Percentiles rank a stretch among this genome's conserved stretches.
These are phyloP conservation scores for Bipolaris cookei DNA, from an alignment of 2,329 filamentous ascomycete species.

Conservation along the genomic window DNA sequence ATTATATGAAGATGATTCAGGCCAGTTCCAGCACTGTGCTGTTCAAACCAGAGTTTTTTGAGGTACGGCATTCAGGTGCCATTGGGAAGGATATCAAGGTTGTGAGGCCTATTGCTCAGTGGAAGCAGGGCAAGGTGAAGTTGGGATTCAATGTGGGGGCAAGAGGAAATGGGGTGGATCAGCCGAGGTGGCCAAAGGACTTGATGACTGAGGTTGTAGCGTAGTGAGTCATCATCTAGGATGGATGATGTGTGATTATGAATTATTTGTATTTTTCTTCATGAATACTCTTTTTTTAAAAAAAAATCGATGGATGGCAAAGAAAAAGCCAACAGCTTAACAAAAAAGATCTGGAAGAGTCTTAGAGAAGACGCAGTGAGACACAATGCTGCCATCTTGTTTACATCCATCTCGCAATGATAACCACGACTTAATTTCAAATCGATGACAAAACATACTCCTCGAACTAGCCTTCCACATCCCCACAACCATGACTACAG, in stretches of 20 bases:
- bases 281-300: neutral
- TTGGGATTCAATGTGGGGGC: slow-evolving; percentile 58
- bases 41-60: slow-evolving; percentile 59
- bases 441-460: no score
- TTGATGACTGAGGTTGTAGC: slow-evolving; percentile 50
- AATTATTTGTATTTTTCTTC: neutral
- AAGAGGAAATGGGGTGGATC: slow-evolving; percentile 58
- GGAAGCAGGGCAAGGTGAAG: slow-evolving; percentile 34
- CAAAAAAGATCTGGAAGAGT: no score
- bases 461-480: no score
- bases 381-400: no score
- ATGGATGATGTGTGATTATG: neutral
- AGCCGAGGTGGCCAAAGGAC: slow-evolving; percentile 57
- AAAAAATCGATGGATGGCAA: no score
- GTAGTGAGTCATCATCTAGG: neutral
- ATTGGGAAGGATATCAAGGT: slow-evolving; percentile 49
- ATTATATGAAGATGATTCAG: slow-evolving; percentile 51
- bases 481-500: no score
- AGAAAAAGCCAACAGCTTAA: neutral
- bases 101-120: slow-evolving; percentile 56
- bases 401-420: no score
- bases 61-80: slow-evolving; percentile 48
- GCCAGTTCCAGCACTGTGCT: slow-evolving; percentile 50
- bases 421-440: no score
- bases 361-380: no score